Conservation (phyloP, 2,329 filamentous ascomycete genomes). For the Alternaria postmessia region DNA sequence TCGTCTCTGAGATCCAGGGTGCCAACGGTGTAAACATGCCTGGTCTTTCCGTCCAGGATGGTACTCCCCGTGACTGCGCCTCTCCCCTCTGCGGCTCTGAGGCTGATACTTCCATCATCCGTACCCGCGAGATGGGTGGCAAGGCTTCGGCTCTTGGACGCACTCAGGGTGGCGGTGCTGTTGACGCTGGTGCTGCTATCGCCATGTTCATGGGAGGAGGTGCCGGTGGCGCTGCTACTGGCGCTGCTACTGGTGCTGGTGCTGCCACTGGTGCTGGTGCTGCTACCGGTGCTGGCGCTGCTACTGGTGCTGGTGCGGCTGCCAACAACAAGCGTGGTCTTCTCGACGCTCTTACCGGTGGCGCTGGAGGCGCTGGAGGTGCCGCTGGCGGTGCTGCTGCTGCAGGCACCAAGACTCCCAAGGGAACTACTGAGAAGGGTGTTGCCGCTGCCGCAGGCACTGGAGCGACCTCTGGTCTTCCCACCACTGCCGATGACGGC, state of each 20-base stretch:
- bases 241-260: conserved; percentile 59
- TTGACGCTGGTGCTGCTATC: conserved; percentile 14
- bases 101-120: conserved; percentile 75
- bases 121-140: conserved; percentile 64
- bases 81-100: conserved; percentile 70
- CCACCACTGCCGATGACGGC: conserved; percentile 68
- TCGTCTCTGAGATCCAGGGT: conserved; percentile 64
- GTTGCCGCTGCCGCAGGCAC: conserved; percentile 64
- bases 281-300: conserved; percentile 47
- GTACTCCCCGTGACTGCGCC: conserved; percentile 72
- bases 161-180: conserved; percentile 66
- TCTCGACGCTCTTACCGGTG: conserved; percentile 35
- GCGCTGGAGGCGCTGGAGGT: conserved; percentile 8
- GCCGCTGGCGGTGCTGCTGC: conserved; percentile 14
- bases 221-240: conserved; percentile 56
- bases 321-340: conserved; percentile 34
- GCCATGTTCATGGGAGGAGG: conserved; percentile 14
- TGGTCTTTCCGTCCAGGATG: conserved; percentile 68
- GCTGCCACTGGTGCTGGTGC: conserved; percentile 57
- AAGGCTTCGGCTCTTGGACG: conserved; percentile 69
- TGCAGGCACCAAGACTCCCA: conserved; percentile 58
- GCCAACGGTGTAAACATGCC: conserved; percentile 71
- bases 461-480: conserved; percentile 64
- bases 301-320: conserved; percentile 3
- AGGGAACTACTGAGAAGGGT: conserved; percentile 59